phyloP scores from a whole-genome alignment of 176 grass and related monocot species.

The Musa beccarii region DNA sequence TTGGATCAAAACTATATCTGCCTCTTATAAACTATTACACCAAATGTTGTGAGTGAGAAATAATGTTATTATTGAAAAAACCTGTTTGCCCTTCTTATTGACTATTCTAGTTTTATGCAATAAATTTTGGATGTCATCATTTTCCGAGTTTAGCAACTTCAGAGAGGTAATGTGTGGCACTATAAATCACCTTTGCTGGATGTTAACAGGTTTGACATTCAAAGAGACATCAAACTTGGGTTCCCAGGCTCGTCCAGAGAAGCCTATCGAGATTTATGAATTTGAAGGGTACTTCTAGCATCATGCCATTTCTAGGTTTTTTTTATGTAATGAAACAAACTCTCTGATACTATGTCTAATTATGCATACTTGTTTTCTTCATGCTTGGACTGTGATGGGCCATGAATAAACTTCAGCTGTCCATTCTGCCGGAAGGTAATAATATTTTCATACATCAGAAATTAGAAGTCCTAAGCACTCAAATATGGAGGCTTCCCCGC shows the following conservation, averaged over 20 bases:
- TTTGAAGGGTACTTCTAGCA: conserved; percentile 58
- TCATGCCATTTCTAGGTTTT: conserved; percentile 1
- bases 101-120: neutral
- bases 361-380: conserved; percentile 17
- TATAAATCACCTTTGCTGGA: conserved; percentile 2
- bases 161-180: neutral
- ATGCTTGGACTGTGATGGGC: conserved; percentile 13
- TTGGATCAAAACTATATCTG: too few relatives aligned
- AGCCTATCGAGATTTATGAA: conserved; percentile 91
- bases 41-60: neutral
- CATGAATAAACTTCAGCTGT: conserved; percentile 49
- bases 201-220: conserved; percentile 51
- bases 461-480: neutral
- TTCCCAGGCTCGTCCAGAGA: conserved; percentile 39
- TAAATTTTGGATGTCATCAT: neutral
- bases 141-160: neutral
- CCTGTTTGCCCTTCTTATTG: too few relatives aligned
- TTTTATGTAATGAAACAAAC: neutral
- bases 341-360: conserved; percentile 5
- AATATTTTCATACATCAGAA: neutral
- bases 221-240: conserved; percentile 90
- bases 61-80: neutral
- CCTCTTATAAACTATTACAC: neutral
- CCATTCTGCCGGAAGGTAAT: conserved; percentile 93
- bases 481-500: neutral